Evolutionary conservation across 2,329 filamentous ascomycete species (phyloP).

Genomic region (Aurifilum marmelostoma): DNA sequence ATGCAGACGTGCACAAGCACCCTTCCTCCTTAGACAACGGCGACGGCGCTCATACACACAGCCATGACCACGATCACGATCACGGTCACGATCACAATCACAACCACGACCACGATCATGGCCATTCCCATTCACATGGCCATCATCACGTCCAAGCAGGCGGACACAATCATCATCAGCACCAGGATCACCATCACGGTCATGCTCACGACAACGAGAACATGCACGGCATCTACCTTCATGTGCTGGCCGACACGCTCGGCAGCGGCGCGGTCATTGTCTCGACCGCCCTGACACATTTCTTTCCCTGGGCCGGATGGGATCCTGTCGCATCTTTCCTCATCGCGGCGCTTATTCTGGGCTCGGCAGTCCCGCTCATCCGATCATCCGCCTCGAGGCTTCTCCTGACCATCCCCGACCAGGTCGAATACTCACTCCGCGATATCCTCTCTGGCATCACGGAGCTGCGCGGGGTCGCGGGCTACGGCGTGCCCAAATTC

Average conservation of each 20-base stretch:
- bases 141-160: conserved; percentile 41
- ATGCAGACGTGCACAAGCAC: conserved; percentile 39
- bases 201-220: conserved; percentile 88
- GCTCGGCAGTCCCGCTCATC: conserved; percentile 88
- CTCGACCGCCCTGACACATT: conserved; percentile 84
- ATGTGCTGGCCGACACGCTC: conserved; percentile 91
- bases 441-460: conserved; percentile 84
- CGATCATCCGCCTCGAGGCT: conserved; percentile 81
- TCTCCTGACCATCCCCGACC: conserved; percentile 81
- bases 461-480: conserved; percentile 79
- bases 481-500: conserved; percentile 86
- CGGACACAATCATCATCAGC: conserved; percentile 32
- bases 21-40: conserved; percentile 8
- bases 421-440: conserved; percentile 84
- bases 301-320: conserved; percentile 90
- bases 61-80: conserved; percentile 46
- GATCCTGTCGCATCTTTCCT: conserved; percentile 92
- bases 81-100: conserved; percentile 96
- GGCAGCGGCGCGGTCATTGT: conserved; percentile 94
- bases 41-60: conserved; percentile 36
- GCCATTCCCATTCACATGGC: conserved; percentile 56
- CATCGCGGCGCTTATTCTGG: conserved; percentile 90
- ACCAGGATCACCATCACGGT: conserved; percentile 33
- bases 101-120: conserved; percentile 53
- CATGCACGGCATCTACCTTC: conserved; percentile 95